Evolutionary conservation across 2,329 filamentous ascomycete species (phyloP), one percentile per base, ranked within the genome.

Genomic region (Colletotrichum musicola): DNA sequence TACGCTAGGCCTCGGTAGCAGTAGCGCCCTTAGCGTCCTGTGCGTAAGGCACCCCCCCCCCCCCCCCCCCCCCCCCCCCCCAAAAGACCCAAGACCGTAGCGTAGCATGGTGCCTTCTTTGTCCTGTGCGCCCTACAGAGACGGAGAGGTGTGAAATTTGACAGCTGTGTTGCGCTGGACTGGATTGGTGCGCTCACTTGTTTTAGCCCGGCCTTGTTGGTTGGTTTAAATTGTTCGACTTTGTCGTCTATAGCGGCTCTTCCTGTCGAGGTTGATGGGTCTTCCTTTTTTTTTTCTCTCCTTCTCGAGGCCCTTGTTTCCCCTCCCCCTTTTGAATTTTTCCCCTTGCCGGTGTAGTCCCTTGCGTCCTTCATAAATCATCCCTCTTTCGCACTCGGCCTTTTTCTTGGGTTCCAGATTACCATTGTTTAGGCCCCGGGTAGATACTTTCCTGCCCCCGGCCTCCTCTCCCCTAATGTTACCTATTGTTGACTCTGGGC

Each of bases 121-220:
- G 56, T 44, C 60, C 38, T 56, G 63, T 50, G 60, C 30, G 65
- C 61, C 65, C 65, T 68, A 68, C 61, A 18, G 20, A 49, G 57
- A 56, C 51, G 25, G 42, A 66, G 57, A 49, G 18, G 42, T 62
- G 58, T 62, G 58, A 62, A 62, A 54, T 56, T 57, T 66, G 63
- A 66, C 63, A 56, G 63, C 42, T 62, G 18, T 20, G 40, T 27
- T 46, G 47, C 35, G 27, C 16, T 44, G 35, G 35, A 38, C 30
- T 25, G 57, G 47, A 60, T 59, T 59, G 56, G 56, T 59, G 56
- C 44, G 30, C 25, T 42, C 56, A 47, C 42, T 30, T 50, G 30
- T 51, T 38, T 50, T 18, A 18, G n/a, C 18, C 27, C 47, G 30
- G 14, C 10, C 35, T 42, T n/a, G 49, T 64, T 53, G 38, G 61